Conservation (phyloP, 345 rosid genomes). For the Citrus mangshanensis region DNA sequence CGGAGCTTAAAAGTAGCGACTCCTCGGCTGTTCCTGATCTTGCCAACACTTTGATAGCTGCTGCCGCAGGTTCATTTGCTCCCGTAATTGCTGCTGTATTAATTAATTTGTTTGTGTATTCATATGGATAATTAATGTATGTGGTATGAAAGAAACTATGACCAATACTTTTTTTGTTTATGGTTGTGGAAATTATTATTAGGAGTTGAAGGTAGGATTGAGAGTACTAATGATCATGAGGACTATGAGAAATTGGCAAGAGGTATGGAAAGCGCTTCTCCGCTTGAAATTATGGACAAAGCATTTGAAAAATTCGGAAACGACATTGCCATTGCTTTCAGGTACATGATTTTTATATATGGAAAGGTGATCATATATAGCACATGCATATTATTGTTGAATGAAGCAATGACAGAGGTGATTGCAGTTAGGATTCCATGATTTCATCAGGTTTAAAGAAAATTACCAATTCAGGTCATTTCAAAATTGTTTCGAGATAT, state of each 20-base stretch:
- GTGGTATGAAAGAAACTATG: background rate
- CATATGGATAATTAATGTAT: background rate
- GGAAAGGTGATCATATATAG: background rate
- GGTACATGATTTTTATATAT: background rate
- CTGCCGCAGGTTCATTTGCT: conserved; percentile 2
- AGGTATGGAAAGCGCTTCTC: background rate
- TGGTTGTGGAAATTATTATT: background rate
- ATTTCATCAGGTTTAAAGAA: background rate
- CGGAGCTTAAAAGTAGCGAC: conserved; percentile 15
- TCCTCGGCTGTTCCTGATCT: conserved; percentile 9
- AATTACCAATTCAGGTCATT: background rate
- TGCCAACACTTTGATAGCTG: conserved; percentile 5
- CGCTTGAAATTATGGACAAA: background rate
- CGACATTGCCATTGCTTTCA: conserved; percentile 19
- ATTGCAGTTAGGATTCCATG: background rate
- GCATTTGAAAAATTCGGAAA: background rate
- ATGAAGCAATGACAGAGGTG: background rate
- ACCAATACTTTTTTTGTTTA: background rate
- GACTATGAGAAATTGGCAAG: background rate
- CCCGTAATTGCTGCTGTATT: background rate
- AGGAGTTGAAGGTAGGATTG: background rate
- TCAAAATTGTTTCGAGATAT: background rate
- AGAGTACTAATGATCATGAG: too few relatives aligned
- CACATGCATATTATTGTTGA: background rate
- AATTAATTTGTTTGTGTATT: background rate